Conservation (phyloP, 257 asterid species). For the Lycium barbarum region DNA sequence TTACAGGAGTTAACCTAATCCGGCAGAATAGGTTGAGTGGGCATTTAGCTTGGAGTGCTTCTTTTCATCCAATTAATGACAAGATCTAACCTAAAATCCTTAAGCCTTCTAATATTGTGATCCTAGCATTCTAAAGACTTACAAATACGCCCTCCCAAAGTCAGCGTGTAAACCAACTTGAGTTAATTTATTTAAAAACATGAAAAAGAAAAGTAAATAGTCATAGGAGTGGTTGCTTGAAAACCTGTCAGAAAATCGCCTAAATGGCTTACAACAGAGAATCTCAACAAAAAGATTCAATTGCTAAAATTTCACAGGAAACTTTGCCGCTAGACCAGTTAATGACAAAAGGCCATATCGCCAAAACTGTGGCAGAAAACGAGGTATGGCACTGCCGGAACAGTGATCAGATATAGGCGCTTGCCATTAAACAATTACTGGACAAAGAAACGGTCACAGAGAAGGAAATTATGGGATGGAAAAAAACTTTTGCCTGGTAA, state of each 20-base stretch:
- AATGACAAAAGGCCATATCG: neutral
- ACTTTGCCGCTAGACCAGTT: neutral
- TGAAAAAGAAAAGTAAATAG: neutral
- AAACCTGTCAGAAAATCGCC: neutral
- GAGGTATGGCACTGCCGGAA: neutral
- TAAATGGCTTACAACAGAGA: neutral
- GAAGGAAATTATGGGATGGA: neutral
- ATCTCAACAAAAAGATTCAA: neutral
- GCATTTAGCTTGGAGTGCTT: too few species aligned
- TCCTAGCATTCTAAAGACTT: neutral
- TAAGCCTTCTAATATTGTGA: conserved; percentile 12
- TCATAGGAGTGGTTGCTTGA: neutral
- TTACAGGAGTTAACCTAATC: too few species aligned
- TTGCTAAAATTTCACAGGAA: neutral
- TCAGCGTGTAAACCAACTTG: neutral
- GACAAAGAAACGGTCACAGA: neutral
- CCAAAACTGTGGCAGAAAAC: neutral
- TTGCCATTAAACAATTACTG: neutral
- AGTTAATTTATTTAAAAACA: neutral
- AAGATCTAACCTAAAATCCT: conserved; percentile 21
- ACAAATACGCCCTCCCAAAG: neutral
- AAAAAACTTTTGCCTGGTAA: neutral
- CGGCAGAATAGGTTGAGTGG: too few species aligned
- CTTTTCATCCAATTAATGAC: neutral
- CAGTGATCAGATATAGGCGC: neutral